Percentiles rank a stretch among this genome's conserved stretches.
These are phyloP conservation scores for Phytomonas sp. DNA, from an alignment of 208 protist species.

Conservation along the genomic window DNA sequence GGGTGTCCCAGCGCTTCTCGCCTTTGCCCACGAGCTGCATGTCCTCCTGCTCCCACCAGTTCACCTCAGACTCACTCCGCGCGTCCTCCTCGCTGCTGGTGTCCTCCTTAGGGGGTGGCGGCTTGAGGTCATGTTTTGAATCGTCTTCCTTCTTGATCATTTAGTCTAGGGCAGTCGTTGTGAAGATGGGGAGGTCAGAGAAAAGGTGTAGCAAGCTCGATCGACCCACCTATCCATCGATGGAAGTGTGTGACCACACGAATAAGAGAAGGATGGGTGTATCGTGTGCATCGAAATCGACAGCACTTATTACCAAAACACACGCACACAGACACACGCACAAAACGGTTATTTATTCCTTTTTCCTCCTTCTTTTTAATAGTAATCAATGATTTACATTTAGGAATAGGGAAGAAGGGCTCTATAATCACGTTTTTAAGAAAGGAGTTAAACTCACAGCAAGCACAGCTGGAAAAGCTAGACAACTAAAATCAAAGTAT, in stretches of 20 bases:
- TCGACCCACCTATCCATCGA: too few relatives aligned
- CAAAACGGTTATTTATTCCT: neutral
- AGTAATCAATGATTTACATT: neutral
- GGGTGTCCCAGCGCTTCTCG: constrained; percentile 91
- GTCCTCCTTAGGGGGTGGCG: neutral
- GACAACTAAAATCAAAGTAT: neutral
- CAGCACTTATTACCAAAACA: neutral
- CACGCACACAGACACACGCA: too few relatives aligned
- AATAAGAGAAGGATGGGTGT: neutral
- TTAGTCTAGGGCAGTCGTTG: too few relatives aligned
- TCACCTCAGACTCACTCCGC: constrained; percentile 40
- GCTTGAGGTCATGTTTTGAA: constrained; percentile 21
- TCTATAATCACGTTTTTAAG: constrained; percentile 11
- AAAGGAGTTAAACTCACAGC: neutral
- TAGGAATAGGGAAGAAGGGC: neutral
- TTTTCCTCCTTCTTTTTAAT: neutral
- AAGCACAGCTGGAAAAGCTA: neutral
- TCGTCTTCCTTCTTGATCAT: constrained; percentile 27
- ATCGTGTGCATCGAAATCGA: neutral
- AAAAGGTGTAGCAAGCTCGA: too few relatives aligned
- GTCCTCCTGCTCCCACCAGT: constrained; percentile 86
- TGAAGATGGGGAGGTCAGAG: too few relatives aligned
- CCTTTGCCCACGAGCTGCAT: constrained; percentile 53
- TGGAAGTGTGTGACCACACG: neutral
- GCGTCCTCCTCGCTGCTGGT: constrained; percentile 25